These are phyloP conservation scores for Acarospora socialis DNA, from an alignment of 2,329 filamentous ascomycete genomes.

Conservation along the genomic window DNA sequence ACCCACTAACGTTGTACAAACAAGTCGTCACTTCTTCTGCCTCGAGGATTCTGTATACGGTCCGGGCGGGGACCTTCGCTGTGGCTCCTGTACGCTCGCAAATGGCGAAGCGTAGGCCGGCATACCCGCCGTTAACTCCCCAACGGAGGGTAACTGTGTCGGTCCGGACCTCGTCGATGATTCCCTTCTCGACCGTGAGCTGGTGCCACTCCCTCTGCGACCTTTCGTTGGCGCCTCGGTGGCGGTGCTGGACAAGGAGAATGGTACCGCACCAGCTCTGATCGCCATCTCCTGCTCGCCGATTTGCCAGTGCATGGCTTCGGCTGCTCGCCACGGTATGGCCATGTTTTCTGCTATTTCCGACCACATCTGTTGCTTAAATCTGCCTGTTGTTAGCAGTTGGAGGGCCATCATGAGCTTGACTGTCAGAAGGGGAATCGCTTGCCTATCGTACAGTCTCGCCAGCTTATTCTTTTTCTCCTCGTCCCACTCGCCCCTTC, in stretches of 20 bases:
- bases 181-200: constrained; percentile 25
- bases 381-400: constrained; percentile 39
- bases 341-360: constrained; percentile 91
- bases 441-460: constrained; percentile 83
- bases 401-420: neutral
- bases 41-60: too few relatives aligned
- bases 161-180: constrained; percentile 24
- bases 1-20: too few relatives aligned
- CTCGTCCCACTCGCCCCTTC: constrained; percentile 88
- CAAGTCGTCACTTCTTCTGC: too few relatives aligned
- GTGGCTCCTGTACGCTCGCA: constrained; percentile 22
- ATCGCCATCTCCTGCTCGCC: constrained; percentile 89
- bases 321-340: constrained; percentile 85
- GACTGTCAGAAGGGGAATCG: constrained; percentile 11
- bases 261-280: constrained; percentile 77
- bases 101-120: constrained; percentile 29
- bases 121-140: constrained; percentile 33
- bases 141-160: constrained; percentile 28
- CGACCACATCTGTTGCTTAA: constrained; percentile 96
- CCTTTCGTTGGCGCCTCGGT: constrained; percentile 29
- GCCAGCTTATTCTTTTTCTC: constrained; percentile 96
- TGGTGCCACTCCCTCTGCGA: constrained; percentile 5
- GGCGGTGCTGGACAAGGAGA: constrained; percentile 50
- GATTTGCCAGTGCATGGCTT: constrained; percentile 97
- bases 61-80: constrained; percentile 21